phyloP scores from a whole-genome alignment of 2,329 filamentous ascomycete species.

The Aureobasidium namibiae region DNA sequence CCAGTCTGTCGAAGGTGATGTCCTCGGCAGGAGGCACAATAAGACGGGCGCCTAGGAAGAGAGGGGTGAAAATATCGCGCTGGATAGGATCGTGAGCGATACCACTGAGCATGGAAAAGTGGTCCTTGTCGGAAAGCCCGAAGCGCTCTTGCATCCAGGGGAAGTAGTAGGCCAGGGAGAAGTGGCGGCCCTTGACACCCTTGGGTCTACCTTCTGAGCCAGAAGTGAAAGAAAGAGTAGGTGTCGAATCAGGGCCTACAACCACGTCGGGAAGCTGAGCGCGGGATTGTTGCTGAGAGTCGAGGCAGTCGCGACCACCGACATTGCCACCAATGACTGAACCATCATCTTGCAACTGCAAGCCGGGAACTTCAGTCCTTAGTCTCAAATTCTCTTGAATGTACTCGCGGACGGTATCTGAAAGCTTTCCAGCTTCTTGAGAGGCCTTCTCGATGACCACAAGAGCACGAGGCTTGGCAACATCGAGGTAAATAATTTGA shows the following conservation, averaged over 20 bases:
- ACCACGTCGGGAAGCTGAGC: slow-evolving; percentile 58
- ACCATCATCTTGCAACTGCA: slow-evolving; percentile 66
- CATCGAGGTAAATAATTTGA: slow-evolving; percentile 76
- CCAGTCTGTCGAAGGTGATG: slow-evolving; percentile 76
- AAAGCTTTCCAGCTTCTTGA: slow-evolving; percentile 56
- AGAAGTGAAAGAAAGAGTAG: slow-evolving; percentile 56
- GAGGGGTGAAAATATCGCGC: slow-evolving; percentile 77
- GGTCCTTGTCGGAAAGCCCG: slow-evolving; percentile 59
- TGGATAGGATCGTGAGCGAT: slow-evolving; percentile 65
- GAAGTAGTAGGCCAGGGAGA: slow-evolving; percentile 76
- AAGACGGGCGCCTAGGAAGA: slow-evolving; percentile 75
- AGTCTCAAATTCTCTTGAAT: slow-evolving; percentile 65
- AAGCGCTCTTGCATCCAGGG: slow-evolving; percentile 89
- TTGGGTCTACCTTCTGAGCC: slow-evolving; percentile 74
- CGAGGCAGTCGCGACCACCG: slow-evolving; percentile 59
- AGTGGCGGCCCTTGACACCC: slow-evolving; percentile 82
- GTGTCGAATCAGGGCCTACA: slow-evolving; percentile 77
- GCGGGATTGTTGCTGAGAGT: slow-evolving; percentile 44
- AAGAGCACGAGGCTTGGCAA: slow-evolving; percentile 64
- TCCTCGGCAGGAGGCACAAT: slow-evolving; percentile 73
- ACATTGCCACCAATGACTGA: slow-evolving; percentile 58
- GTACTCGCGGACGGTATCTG: slow-evolving; percentile 54
- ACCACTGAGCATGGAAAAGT: slow-evolving; percentile 75
- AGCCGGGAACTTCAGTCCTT: slow-evolving; percentile 64
- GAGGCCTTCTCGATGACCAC: slow-evolving; percentile 66